Conservation (phyloP, 805 yeast genomes). For the Danielozyma ontarioensis region DNA sequence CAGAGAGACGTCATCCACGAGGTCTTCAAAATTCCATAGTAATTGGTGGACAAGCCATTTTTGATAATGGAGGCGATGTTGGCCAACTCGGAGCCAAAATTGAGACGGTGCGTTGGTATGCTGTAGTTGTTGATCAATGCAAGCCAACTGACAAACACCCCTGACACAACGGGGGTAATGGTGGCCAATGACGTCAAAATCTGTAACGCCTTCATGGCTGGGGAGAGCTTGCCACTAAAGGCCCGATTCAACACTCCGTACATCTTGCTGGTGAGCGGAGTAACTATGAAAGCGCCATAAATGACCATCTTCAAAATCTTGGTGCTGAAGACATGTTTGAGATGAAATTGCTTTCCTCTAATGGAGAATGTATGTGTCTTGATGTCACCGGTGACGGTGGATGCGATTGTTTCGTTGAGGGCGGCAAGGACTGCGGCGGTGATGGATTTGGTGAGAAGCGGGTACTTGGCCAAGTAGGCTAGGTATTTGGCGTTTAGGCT, state of each 20-base stretch:
- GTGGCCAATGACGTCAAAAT: slow-evolving; percentile 47
- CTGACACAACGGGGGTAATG: slow-evolving; percentile 50
- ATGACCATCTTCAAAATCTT: slow-evolving; percentile 51
- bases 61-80: slow-evolving; percentile 16
- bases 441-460: slow-evolving; percentile 53
- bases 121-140: slow-evolving; percentile 42
- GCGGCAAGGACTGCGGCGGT: slow-evolving; percentile 54
- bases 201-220: slow-evolving; percentile 41
- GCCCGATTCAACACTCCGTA: slow-evolving; percentile 38
- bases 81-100: slow-evolving; percentile 11
- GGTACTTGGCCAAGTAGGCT: slow-evolving; percentile 38
- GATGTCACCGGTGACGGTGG: slow-evolving; percentile 44
- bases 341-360: slow-evolving; percentile 9
- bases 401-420: slow-evolving; percentile 55
- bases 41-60: slow-evolving; percentile 36
- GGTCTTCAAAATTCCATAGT: slow-evolving; percentile 42
- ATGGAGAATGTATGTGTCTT: slow-evolving; percentile 11
- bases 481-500: slow-evolving; percentile 30
- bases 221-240: slow-evolving; percentile 36
- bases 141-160: slow-evolving; percentile 47
- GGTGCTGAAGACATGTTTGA: slow-evolving; percentile 38
- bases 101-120: slow-evolving; percentile 4
- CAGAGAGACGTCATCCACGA: slow-evolving; percentile 52
- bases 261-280: slow-evolving; percentile 56
- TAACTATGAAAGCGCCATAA: slow-evolving; percentile 48